Percentiles rank a stretch among this genome's conserved stretches.
Evolutionary conservation across 495 filamentous ascomycete genomes (phyloP).

Genomic region (Staphylotrichum tortipilum): DNA sequence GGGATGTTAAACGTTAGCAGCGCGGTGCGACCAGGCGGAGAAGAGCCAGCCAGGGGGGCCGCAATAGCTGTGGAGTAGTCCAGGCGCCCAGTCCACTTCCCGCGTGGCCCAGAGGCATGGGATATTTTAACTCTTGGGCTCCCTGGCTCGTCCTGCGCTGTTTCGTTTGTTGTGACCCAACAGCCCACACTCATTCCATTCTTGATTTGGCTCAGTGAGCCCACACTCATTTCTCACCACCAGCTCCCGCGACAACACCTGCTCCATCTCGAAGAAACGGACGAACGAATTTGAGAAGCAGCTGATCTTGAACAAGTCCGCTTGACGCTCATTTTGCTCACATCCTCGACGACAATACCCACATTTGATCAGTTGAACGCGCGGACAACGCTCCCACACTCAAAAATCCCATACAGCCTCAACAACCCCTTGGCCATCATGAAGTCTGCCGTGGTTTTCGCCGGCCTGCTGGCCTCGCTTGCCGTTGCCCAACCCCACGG

Average conservation of each 20-base stretch:
- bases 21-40: not conserved
- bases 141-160: slow-evolving; percentile 1
- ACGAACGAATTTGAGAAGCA: no score
- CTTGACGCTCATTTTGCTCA: no score
- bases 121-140: slow-evolving; percentile 7
- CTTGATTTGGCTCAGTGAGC: slow-evolving; percentile 31
- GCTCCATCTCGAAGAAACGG: no score
- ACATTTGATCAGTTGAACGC: no score
- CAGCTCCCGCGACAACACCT: no score
- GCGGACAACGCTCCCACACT: slow-evolving; percentile 1
- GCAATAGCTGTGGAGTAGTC: no score
- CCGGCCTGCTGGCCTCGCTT: slow-evolving; percentile 35
- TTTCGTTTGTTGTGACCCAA: slow-evolving; percentile 11
- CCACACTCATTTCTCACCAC: slow-evolving; percentile 16
- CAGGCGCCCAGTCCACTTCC: no score
- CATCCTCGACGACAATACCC: no score
- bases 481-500: slow-evolving; percentile 37
- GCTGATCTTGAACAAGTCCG: no score
- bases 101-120: slow-evolving; percentile 4
- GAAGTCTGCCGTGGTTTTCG: slow-evolving; percentile 38
- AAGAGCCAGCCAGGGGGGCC: no score
- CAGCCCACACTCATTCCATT: slow-evolving; percentile 29
- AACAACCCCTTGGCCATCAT: slow-evolving; percentile 24
- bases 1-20: no score
- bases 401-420: not conserved